Evolutionary conservation across 2,329 filamentous ascomycete genomes (phyloP).

Genomic region (Alternaria incomplexa): DNA sequence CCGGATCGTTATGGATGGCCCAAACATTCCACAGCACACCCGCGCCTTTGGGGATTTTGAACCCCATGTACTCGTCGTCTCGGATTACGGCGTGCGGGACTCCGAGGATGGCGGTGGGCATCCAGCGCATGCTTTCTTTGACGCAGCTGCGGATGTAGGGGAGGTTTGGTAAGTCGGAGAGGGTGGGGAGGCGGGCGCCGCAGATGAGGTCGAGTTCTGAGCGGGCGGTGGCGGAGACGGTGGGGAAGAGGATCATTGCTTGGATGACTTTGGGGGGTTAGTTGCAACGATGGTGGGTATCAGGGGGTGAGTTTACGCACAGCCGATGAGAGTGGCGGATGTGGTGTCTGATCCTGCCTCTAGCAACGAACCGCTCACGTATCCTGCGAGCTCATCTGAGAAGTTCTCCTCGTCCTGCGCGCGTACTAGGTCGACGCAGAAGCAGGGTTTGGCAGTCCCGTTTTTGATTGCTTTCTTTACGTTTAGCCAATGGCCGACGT

Average conservation of each 20-base stretch:
- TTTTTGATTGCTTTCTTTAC: slow-evolving; percentile 25
- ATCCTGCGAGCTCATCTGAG: slow-evolving; percentile 29
- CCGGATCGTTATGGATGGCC: slow-evolving; percentile 47
- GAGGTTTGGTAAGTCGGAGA: slow-evolving; percentile 31
- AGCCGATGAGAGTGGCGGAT: slow-evolving; percentile 26
- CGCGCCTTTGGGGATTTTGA: slow-evolving; percentile 47
- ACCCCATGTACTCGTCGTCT: slow-evolving; percentile 43
- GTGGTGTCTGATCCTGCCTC: slow-evolving; percentile 43
- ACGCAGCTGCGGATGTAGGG: slow-evolving; percentile 36
- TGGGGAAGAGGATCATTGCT: slow-evolving; percentile 34
- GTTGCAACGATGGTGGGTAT: not conserved
- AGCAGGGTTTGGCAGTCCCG: slow-evolving; percentile 25
- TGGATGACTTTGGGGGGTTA: slow-evolving; percentile 23
- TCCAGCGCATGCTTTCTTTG: slow-evolving; percentile 42
- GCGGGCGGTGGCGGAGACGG: slow-evolving; percentile 27
- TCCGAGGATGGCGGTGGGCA: slow-evolving; percentile 31
- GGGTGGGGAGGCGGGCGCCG: slow-evolving; percentile 37
- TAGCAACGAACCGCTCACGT: slow-evolving; percentile 32
- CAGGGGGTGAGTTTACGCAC: slow-evolving; percentile 12
- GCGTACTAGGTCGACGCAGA: slow-evolving; percentile 29
- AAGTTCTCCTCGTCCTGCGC: slow-evolving; percentile 28
- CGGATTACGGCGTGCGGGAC: slow-evolving; percentile 32
- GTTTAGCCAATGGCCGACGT: slow-evolving; percentile 28
- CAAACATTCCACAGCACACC: slow-evolving; percentile 46
- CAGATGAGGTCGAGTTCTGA: slow-evolving; percentile 38